Base-by-base conservation (phyloP, 331 rosid species). In the Acacia concinna region DNA sequence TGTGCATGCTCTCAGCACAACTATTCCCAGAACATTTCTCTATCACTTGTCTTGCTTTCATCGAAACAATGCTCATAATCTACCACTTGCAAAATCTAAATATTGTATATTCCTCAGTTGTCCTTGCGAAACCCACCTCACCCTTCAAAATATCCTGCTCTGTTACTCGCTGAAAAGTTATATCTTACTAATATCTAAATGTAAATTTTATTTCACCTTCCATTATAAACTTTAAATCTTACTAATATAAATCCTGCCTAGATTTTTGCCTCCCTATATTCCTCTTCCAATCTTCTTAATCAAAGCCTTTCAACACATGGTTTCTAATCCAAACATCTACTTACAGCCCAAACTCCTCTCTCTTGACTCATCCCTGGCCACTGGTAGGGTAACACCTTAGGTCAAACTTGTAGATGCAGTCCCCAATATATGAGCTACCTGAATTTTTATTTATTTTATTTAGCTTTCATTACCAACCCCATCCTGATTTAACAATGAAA, bases 241-340 rank as follows among this genome's bases (percentile, higher is more conserved):
- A 78, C 72, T 41, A 69, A 63, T 59, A 46, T 62, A 60, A 74
- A 20, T 17, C 27, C 41, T 17, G 7, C 47, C 23, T 3, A 15
- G 60, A 14, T 66, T 37, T 56, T 60, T 28, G 38, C 51, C 73
- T 30, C 57, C 81, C 54, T n/a, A 31, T 73, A 78, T n/a, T 75
- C 54, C 67, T 60, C 37, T 28, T 20, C 25, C 4, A 6, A 46
- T 43, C 56, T 21, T 52, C 56, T 67, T 68, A 21, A 67, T 49
- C 12, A 17, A 30, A 71, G 46, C 31, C 79, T 60, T 60, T 69
- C 4, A 9, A 71, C n/a, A 20, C 11, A 43, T 4, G 41, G 20
- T 71, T 28, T 70, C 54, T 20, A 1, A 40, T 46, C 62, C 60
- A 47, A 30, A 27, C 44, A 15, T 23, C 34, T 28, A 21, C 11